Evolutionary conservation across 495 filamentous ascomycete genomes (phyloP).

Genomic region (Xylaria acuta): DNA sequence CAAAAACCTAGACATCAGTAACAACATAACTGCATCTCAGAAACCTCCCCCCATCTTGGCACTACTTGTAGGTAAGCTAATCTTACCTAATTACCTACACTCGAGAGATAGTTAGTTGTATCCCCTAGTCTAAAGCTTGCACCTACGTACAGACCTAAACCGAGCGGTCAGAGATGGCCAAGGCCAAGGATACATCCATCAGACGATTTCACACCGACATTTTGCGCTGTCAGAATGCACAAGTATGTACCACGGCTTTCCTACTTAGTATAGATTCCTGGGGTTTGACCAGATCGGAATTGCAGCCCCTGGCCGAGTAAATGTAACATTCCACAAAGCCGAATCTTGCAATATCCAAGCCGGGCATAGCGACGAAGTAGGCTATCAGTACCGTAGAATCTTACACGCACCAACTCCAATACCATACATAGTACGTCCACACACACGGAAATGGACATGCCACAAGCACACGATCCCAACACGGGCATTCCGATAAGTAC

Average conservation of each 20-base stretch:
- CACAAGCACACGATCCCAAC: background rate
- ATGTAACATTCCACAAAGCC: background rate
- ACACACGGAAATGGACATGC: background rate
- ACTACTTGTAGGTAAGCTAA: too few species aligned
- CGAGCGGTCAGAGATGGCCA: slow-evolving; percentile 8
- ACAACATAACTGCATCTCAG: background rate
- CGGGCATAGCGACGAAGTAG: slow-evolving; percentile 4
- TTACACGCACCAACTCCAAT: background rate
- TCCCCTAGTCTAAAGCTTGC: background rate
- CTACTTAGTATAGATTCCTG: background rate
- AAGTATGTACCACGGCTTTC: background rate
- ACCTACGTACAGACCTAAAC: background rate
- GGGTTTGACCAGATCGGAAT: background rate
- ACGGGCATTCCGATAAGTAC: background rate
- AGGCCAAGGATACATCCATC: slow-evolving; percentile 16
- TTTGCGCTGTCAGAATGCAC: background rate
- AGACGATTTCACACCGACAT: slow-evolving; percentile 19
- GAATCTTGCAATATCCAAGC: background rate
- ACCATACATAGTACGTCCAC: background rate
- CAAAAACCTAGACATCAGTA: background rate
- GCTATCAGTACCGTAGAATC: background rate
- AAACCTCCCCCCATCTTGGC: background rate
- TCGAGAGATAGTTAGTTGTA: too few species aligned
- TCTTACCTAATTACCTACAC: too few species aligned
- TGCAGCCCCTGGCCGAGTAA: background rate